These are phyloP conservation scores for Leptodontidium sp. DNA, from an alignment of 2,329 filamentous ascomycete genomes.

Conservation along the genomic window DNA sequence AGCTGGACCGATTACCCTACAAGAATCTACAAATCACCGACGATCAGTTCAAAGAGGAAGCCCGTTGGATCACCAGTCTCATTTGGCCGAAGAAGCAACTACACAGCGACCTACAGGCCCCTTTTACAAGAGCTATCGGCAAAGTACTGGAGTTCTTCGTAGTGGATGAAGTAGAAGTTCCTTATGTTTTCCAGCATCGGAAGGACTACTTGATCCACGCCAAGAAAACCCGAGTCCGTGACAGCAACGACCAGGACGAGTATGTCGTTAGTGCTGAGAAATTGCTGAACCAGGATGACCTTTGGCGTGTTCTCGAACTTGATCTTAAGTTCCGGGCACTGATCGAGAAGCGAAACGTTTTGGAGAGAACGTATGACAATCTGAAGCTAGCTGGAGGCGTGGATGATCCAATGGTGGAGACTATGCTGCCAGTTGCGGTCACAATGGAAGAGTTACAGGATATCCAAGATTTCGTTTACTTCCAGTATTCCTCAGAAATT, in stretches of 20 bases:
- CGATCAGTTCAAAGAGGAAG: conserved; percentile 90
- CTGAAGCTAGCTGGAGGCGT: conserved; percentile 69
- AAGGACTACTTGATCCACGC: conserved; percentile 97
- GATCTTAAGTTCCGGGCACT: conserved; percentile 96
- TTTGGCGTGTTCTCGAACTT: conserved; percentile 94
- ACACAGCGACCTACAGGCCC: conserved; percentile 72
- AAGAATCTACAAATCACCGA: conserved; percentile 80
- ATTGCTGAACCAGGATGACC: conserved; percentile 87
- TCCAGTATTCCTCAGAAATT: conserved; percentile 85
- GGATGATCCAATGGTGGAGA: conserved; percentile 78
- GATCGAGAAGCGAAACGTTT: conserved; percentile 87
- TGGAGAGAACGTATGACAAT: conserved; percentile 81
- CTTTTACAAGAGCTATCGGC: conserved; percentile 86
- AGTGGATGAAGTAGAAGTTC: conserved; percentile 92
- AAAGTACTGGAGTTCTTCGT: conserved; percentile 97
- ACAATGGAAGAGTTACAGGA: conserved; percentile 97
- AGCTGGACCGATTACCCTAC: conserved; percentile 89
- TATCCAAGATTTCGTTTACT: conserved; percentile 94
- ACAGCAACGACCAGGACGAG: conserved; percentile 74
- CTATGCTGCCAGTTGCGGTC: conserved; percentile 80
- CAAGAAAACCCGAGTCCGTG: conserved; percentile 69
- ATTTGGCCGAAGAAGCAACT: conserved; percentile 85
- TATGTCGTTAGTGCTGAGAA: conserved; percentile 84
- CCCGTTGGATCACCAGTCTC: conserved; percentile 88
- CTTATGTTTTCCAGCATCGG: conserved; percentile 97